A percentile compares a stretch with the other conserved stretches of the same genome.
These are phyloP conservation scores for Backusella tarrabulga DNA, from an alignment of 192 early-diverging fungal genomes.

Conservation along the genomic window DNA sequence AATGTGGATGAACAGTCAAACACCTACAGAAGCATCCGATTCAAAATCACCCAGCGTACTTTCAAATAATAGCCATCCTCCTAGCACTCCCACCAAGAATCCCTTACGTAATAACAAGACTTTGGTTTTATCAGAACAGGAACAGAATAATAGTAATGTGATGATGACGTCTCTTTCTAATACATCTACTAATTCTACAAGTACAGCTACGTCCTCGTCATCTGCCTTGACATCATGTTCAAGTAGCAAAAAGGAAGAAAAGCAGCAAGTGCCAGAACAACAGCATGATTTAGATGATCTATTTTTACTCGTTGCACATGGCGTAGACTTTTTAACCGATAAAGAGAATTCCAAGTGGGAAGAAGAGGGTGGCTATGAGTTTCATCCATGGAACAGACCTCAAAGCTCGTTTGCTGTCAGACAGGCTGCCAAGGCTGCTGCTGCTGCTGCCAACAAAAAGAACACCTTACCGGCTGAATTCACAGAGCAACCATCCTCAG, in stretches of 20 bases:
- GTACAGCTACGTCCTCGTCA: not conserved
- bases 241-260: not conserved
- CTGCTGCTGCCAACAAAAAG: not conserved
- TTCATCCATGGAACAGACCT: constrained; percentile 28
- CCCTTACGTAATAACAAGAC: not conserved
- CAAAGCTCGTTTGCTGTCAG: constrained; percentile 22
- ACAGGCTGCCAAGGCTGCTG: not conserved
- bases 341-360: constrained; percentile 35
- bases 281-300: constrained; percentile 21
- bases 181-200: constrained; percentile 12
- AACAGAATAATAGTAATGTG: constrained; percentile 5
- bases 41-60: not conserved
- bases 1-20: constrained; percentile 27
- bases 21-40: constrained; percentile 3
- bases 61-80: not conserved
- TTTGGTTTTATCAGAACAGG: not conserved
- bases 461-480: not conserved
- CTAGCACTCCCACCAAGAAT: constrained; percentile 1
- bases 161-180: constrained; percentile 9
- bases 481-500: not conserved
- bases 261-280: not conserved
- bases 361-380: constrained; percentile 28
- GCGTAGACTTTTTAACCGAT: constrained; percentile 24
- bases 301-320: constrained; percentile 30
- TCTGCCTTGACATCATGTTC: not conserved